Base-by-base conservation (phyloP, 441 rosid species). In the Melastoma candidum region DNA sequence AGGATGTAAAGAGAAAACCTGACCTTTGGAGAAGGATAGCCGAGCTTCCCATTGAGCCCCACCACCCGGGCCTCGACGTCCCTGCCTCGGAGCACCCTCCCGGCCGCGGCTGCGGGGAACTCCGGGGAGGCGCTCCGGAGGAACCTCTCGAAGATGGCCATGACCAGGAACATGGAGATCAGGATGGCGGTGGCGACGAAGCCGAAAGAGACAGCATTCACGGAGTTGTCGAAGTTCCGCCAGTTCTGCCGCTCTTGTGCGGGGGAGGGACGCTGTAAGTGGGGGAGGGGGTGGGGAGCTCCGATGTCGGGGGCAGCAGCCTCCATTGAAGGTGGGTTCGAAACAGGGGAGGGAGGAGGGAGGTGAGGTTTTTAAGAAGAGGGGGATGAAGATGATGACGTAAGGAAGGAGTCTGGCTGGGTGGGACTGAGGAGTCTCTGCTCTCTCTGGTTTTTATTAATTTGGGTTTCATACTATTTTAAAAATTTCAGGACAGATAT, bases 111-210 rank as follows among this genome's bases (percentile, higher is more conserved):
- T 32, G 25, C n/a, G 27, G 57, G 4, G 13, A 53, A 36, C 2
- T 74, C 61, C 53, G 63, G 55, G 0, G 86, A 58, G 12, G 75
- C 63, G 46, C 95, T 81, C 62, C 98, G 73, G 59, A 93, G 81
- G 57, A 93, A 77, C 53, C 79, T 78, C 68, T 93, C 99, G 39
- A 89, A 80, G 66, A 93, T 84, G 45, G 96, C 99, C 97, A 93
- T 89, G 55, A 83, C 78, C 55, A 93, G 75, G 81, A 93, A 93
- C 99, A 93, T 86, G 12, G 87, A 89, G 71, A 93, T 89, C 75
- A 93, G 93, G 65, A 93, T 80, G 57, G 99, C 99, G 39, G 99
- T 86, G 53, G 98, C 98, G 3, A 92, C 97, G 54, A 84, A 93
- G 4, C 99, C 97, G 71, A 93, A 89, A 10, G 97, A 93, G 49